These are phyloP conservation scores for Beauveria varroae DNA, from an alignment of 2,329 filamentous ascomycete species.

Conservation along the genomic window DNA sequence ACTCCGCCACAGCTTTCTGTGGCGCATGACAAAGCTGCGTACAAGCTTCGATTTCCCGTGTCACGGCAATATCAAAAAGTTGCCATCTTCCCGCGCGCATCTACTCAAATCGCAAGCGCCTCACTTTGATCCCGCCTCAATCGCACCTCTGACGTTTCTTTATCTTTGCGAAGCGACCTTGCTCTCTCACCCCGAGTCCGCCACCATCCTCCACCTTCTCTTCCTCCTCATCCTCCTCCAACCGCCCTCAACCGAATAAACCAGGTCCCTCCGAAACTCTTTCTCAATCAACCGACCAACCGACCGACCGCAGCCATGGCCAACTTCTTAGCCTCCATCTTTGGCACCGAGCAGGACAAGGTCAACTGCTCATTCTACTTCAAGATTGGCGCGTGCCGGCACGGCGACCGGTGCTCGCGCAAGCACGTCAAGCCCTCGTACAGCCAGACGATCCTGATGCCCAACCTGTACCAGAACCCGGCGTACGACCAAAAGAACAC, in stretches of 20 bases:
- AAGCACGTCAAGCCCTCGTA: conserved; percentile 99
- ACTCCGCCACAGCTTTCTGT: neutral
- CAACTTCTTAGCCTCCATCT: conserved; percentile 98
- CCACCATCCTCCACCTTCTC: neutral
- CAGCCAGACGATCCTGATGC: conserved; percentile 93
- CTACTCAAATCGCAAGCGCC: neutral
- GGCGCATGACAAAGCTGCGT: neutral
- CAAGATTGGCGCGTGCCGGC: conserved; percentile 96
- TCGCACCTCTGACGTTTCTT: too few relatives aligned
- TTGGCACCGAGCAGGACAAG: conserved; percentile 99
- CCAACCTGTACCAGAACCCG: conserved; percentile 98
- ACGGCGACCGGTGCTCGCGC: conserved; percentile 94
- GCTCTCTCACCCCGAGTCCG: too few relatives aligned
- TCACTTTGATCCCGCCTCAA: too few relatives aligned
- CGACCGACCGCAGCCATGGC: conserved; percentile 55
- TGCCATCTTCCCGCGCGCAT: neutral
- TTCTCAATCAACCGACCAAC: neutral
- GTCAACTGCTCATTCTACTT: conserved; percentile 99
- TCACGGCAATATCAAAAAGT: neutral
- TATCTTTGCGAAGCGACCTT: too few relatives aligned
- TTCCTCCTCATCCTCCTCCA: neutral
- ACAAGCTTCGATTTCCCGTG: conserved; percentile 5
- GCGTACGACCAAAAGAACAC: conserved; percentile 76
- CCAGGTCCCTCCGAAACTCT: neutral
- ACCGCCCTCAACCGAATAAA: neutral